phyloP scores from a whole-genome alignment of 345 rosid species.

The Linum tenue region DNA sequence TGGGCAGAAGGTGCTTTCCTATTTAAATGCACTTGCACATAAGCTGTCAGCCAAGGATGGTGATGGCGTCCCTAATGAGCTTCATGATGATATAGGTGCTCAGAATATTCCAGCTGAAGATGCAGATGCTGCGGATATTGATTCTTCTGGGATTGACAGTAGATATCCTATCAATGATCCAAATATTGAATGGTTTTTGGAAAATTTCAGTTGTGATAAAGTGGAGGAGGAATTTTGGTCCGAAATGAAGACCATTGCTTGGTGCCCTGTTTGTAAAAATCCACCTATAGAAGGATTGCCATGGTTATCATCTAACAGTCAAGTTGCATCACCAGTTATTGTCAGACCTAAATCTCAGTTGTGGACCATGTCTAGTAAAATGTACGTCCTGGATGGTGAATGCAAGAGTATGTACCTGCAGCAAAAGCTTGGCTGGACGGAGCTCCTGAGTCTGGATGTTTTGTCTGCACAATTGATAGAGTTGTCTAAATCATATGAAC shows the following conservation, averaged over 20 bases:
- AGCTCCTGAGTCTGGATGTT: constrained; percentile 37
- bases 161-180: constrained; percentile 26
- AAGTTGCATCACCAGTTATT: constrained; percentile 54
- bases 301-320: constrained; percentile 55
- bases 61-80: constrained; percentile 28
- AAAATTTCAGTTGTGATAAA: constrained; percentile 38
- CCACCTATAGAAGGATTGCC: constrained; percentile 77
- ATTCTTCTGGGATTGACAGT: constrained; percentile 23
- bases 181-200: constrained; percentile 36
- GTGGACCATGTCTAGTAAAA: constrained; percentile 64
- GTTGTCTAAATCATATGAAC: constrained; percentile 57
- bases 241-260: constrained; percentile 60
- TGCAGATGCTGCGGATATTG: constrained; percentile 21
- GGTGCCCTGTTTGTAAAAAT: constrained; percentile 71
- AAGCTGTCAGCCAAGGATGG: constrained; percentile 36
- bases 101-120: constrained; percentile 11
- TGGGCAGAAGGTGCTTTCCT: constrained; percentile 48
- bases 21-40: constrained; percentile 50
- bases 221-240: constrained; percentile 81
- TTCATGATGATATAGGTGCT: constrained; percentile 19
- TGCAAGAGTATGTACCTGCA: constrained; percentile 49
- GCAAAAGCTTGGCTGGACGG: constrained; percentile 81
- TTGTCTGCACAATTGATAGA: constrained; percentile 59
- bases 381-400: constrained; percentile 73
- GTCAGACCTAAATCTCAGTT: constrained; percentile 85